phyloP scores from a whole-genome alignment of 768 basidiomycete species.

The Boletus coccyginus region DNA sequence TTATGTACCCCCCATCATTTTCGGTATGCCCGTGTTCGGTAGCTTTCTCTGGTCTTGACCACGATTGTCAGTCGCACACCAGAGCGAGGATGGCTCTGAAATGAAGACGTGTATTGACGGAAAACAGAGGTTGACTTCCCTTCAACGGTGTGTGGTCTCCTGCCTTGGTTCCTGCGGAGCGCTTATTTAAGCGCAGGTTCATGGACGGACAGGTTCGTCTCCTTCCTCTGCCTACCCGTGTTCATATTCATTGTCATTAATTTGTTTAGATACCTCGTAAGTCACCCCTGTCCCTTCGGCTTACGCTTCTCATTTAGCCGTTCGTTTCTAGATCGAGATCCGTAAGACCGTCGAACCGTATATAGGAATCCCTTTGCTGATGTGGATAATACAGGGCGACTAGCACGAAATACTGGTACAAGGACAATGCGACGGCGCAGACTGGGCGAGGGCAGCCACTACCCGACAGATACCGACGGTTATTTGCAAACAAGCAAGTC shows the following conservation, averaged over 20 bases:
- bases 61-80: constrained; percentile 42
- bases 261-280: constrained; percentile 53
- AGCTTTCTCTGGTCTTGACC: background rate
- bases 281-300: constrained; percentile 11
- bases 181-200: constrained; percentile 41
- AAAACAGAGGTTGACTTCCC: constrained; percentile 77
- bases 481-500: constrained; percentile 73
- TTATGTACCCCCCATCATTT: constrained; percentile 78
- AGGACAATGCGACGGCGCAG: constrained; percentile 17
- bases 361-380: background rate
- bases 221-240: background rate
- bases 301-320: background rate
- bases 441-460: constrained; percentile 35
- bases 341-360: constrained; percentile 36
- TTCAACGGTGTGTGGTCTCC: constrained; percentile 51
- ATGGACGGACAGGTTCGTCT: constrained; percentile 64
- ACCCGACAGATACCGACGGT: constrained; percentile 51
- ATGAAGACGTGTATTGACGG: constrained; percentile 73
- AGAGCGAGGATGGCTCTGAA: constrained; percentile 61
- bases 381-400: constrained; percentile 6
- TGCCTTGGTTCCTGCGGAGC: background rate
- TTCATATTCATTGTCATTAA: constrained; percentile 3
- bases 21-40: constrained; percentile 40
- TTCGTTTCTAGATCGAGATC: constrained; percentile 36
- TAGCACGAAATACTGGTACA: constrained; percentile 54